Percentiles rank a stretch among this genome's conserved stretches.
phyloP scores from a whole-genome alignment of 768 basidiomycete genomes.

The Grammothele lineata region DNA sequence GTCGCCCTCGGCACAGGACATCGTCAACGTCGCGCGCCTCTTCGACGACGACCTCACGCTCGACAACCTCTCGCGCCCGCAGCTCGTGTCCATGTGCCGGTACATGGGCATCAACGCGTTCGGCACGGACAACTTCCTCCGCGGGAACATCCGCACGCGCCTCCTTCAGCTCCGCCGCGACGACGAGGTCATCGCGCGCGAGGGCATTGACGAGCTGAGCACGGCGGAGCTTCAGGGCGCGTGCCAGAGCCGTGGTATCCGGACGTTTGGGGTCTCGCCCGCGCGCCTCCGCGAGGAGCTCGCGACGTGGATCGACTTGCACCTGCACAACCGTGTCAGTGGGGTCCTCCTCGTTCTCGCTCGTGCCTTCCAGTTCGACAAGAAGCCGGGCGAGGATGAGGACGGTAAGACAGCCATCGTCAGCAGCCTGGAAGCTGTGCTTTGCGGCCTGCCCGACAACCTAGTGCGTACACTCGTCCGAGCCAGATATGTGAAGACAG shows the following conservation, averaged over 20 bases:
- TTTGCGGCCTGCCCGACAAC: slow-evolving; percentile 91
- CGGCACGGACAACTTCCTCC: slow-evolving; percentile 97
- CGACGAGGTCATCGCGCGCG: slow-evolving; percentile 86
- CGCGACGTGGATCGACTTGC: slow-evolving; percentile 87
- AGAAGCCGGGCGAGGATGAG: slow-evolving; percentile 64
- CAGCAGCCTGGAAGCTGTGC: slow-evolving; percentile 79
- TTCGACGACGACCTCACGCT: slow-evolving; percentile 98
- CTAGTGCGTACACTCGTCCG: slow-evolving; percentile 54
- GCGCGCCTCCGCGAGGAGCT: slow-evolving; percentile 87
- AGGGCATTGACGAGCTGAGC: slow-evolving; percentile 90
- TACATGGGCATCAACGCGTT: slow-evolving; percentile 99
- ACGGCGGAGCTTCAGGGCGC: slow-evolving; percentile 88
- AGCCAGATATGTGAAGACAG: neutral
- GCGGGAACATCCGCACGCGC: slow-evolving; percentile 83
- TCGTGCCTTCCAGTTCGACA: slow-evolving; percentile 91
- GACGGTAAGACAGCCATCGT: slow-evolving; percentile 83
- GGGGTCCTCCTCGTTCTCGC: slow-evolving; percentile 93
- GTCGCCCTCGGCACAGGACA: slow-evolving; percentile 80
- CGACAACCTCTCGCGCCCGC: slow-evolving; percentile 97
- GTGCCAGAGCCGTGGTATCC: slow-evolving; percentile 91
- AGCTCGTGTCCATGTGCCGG: slow-evolving; percentile 93
- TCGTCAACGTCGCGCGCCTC: slow-evolving; percentile 92
- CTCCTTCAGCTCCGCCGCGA: slow-evolving; percentile 83
- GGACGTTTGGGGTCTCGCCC: slow-evolving; percentile 83
- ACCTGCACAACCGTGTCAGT: slow-evolving; percentile 86